Conservation (phyloP, 169 alveolate species). For the Plasmodium cynomolgi region DNA sequence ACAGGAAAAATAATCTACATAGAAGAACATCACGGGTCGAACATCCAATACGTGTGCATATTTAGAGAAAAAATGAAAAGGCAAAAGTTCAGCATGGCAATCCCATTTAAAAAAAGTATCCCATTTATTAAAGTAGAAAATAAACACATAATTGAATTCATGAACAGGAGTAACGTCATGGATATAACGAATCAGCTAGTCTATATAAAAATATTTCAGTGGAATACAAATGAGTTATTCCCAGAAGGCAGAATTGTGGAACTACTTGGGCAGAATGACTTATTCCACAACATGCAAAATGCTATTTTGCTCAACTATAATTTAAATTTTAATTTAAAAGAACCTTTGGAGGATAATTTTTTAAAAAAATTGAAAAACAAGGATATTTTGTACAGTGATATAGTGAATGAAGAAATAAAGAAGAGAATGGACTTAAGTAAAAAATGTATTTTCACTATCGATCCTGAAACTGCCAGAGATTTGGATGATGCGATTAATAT, state of each 20-base stretch:
- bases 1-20: slow-evolving; percentile 54
- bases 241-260: slow-evolving; percentile 73
- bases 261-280: slow-evolving; percentile 54
- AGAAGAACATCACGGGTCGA: slow-evolving; percentile 64
- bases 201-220: slow-evolving; percentile 44
- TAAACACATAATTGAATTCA: slow-evolving; percentile 29
- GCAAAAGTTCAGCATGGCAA: slow-evolving; percentile 19
- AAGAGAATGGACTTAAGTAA: slow-evolving; percentile 55
- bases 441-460: slow-evolving; percentile 79
- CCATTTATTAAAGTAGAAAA: slow-evolving; percentile 52
- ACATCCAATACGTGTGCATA: slow-evolving; percentile 40
- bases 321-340: slow-evolving; percentile 51
- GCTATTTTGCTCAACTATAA: slow-evolving; percentile 49
- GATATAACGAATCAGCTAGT: slow-evolving; percentile 43
- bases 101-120: slow-evolving; percentile 68
- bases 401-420: slow-evolving; percentile 40
- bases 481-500: slow-evolving; percentile 84
- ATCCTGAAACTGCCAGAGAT: slow-evolving; percentile 86
- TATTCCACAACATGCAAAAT: slow-evolving; percentile 72
- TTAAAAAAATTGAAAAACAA: slow-evolving; percentile 36
- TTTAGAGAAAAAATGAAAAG: slow-evolving; percentile 37
- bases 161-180: slow-evolving; percentile 14
- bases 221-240: slow-evolving; percentile 19
- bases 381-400: slow-evolving; percentile 8
- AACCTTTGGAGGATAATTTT: slow-evolving; percentile 56